These are phyloP conservation scores for Penicillium hesseltinei DNA, from an alignment of 2,329 filamentous ascomycete genomes.

Conservation along the genomic window DNA sequence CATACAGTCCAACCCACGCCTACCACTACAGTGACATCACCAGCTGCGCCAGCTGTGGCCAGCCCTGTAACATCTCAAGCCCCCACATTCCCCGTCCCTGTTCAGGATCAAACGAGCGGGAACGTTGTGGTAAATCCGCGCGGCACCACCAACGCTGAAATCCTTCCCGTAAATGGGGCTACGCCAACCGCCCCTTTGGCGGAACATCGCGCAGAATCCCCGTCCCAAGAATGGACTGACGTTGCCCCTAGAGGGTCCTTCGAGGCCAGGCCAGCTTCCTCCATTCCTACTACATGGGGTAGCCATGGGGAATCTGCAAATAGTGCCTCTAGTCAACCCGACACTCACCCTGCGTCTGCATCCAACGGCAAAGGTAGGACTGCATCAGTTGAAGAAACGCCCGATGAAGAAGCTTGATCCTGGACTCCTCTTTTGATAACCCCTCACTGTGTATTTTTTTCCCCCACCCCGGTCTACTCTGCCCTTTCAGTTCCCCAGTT, in stretches of 20 bases:
- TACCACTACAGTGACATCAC: neutral
- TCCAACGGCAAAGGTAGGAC: constrained; percentile 37
- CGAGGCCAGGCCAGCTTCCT: constrained; percentile 11
- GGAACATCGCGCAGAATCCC: constrained; percentile 22
- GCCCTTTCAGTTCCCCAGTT: constrained; percentile 1
- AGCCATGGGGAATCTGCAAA: neutral
- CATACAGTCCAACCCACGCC: constrained; percentile 3
- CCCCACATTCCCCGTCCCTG: constrained; percentile 1
- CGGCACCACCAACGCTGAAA: neutral
- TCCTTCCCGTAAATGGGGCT: neutral
- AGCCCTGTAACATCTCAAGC: neutral
- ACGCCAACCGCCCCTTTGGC: constrained; percentile 6
- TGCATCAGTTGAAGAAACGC: constrained; percentile 37
- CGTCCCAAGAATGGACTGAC: constrained; percentile 34
- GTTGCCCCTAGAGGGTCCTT: constrained; percentile 20
- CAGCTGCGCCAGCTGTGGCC: constrained; percentile 2
- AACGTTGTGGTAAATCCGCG: neutral
- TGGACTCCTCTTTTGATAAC: neutral
- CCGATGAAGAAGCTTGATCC: constrained; percentile 28
- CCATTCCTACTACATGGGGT: constrained; percentile 18
- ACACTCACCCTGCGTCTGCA: constrained; percentile 20
- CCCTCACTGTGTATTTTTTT: constrained; percentile 4
- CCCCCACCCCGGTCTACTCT: neutral
- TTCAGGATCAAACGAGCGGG: neutral
- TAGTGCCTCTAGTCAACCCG: constrained; percentile 3